Evolutionary conservation across 352 stramenopile species (phyloP).

Genomic region (Pythium pyrilobum): DNA sequence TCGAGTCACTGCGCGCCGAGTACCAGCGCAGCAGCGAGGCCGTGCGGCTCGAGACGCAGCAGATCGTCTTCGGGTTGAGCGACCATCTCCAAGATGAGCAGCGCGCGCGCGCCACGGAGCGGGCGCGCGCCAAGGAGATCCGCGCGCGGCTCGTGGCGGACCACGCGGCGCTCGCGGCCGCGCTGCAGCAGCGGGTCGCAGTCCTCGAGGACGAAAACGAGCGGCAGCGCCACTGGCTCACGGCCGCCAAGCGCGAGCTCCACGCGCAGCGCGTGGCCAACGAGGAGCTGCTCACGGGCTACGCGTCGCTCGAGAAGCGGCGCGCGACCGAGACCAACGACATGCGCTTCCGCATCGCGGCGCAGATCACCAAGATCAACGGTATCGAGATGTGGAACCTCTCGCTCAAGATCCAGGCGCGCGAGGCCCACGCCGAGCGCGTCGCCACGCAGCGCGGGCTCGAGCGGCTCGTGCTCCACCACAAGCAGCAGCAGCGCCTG

Average conservation of each 20-base stretch:
- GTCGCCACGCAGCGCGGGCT: constrained; percentile 44
- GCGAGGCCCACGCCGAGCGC: constrained; percentile 49
- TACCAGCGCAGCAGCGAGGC: constrained; percentile 50
- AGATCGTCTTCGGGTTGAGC: constrained; percentile 38
- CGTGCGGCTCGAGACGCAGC: constrained; percentile 39
- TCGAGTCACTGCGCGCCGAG: constrained; percentile 30
- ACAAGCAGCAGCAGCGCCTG: constrained; percentile 58
- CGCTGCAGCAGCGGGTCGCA: constrained; percentile 35
- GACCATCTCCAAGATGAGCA: constrained; percentile 30
- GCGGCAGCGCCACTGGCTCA: constrained; percentile 64
- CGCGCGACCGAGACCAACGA: constrained; percentile 72
- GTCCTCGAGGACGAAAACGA: constrained; percentile 29
- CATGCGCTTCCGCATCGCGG: constrained; percentile 63
- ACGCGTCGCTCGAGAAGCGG: constrained; percentile 62
- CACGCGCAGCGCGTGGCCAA: constrained; percentile 63
- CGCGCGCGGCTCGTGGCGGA: constrained; percentile 39
- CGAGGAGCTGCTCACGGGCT: constrained; percentile 56
- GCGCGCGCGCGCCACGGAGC: constrained; percentile 24
- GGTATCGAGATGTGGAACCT: constrained; percentile 81
- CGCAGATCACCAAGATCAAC: constrained; percentile 67
- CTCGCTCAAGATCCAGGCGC: constrained; percentile 61
- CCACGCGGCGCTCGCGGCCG: constrained; percentile 30
- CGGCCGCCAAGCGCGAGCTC: constrained; percentile 56
- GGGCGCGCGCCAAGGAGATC: constrained; percentile 22
- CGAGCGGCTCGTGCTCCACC: constrained; percentile 32